Conservation (phyloP, 2,329 filamentous ascomycete genomes). For the Neonectria hederae region DNA sequence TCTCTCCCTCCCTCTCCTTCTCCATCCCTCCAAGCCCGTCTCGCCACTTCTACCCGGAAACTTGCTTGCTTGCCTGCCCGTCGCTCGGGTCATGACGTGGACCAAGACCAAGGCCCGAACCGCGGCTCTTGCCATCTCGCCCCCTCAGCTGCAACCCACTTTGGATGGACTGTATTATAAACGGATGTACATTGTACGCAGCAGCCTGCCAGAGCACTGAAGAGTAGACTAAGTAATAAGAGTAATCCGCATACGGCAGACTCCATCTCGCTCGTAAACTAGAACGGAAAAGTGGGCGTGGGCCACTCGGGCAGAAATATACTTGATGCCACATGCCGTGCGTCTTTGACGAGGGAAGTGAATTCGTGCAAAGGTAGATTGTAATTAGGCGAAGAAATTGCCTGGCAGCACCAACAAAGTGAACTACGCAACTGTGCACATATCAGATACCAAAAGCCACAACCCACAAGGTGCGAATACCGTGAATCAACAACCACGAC, state of each 20-base stretch:
- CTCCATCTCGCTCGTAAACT: conserved; percentile 1
- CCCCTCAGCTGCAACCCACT: not conserved
- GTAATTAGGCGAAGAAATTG: not conserved
- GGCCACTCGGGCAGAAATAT: not conserved
- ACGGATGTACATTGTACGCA: not conserved
- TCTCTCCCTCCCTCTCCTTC: too few relatives aligned
- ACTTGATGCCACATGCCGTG: not conserved
- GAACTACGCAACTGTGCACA: not conserved
- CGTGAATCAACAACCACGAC: not conserved
- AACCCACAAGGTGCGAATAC: not conserved
- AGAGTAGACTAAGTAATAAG: not conserved
- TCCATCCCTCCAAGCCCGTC: not conserved
- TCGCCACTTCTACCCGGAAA: not conserved
- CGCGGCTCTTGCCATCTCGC: conserved; percentile 30
- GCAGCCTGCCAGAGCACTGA: not conserved
- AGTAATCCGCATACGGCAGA: not conserved
- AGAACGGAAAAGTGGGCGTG: conserved; percentile 7
- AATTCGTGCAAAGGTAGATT: not conserved
- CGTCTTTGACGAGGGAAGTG: not conserved
- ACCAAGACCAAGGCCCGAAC: conserved; percentile 40
- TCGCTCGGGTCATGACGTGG: conserved; percentile 35
- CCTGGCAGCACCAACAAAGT: not conserved
- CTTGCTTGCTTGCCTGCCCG: not conserved
- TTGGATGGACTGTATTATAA: not conserved
- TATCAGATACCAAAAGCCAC: not conserved